Evolutionary conservation across 306 rosid genomes (phyloP).

Genomic region (Gleditsia sinensis): DNA sequence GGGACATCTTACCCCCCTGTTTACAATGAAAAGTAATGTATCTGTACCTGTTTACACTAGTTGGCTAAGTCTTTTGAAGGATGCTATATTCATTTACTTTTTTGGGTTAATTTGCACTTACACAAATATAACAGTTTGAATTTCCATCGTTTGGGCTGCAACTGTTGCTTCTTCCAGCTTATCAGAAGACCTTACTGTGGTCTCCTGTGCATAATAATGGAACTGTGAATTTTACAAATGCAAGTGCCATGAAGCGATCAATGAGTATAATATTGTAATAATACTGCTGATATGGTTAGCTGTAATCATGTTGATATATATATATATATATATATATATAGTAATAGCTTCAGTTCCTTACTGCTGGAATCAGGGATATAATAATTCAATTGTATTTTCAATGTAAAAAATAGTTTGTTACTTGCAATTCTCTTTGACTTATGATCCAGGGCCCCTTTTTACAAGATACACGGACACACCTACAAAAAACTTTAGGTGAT

Average conservation of each 20-base stretch:
- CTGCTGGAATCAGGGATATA: too few species aligned
- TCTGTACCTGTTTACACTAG: background rate
- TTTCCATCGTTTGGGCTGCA: background rate
- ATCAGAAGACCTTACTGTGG: too few species aligned
- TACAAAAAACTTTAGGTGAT: slow-evolving; percentile 76
- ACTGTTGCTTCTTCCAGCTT: too few species aligned
- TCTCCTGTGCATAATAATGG: background rate
- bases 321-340: too few species aligned
- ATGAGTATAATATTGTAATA: background rate
- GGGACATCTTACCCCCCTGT: background rate
- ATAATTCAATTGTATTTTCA: background rate
- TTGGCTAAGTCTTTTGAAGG: background rate
- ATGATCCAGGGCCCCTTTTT: slow-evolving; percentile 67
- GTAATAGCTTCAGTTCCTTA: background rate
- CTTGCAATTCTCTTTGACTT: slow-evolving; percentile 22
- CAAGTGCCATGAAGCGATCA: background rate
- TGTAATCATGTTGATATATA: too few species aligned
- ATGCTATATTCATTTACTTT: too few species aligned
- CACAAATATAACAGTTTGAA: background rate
- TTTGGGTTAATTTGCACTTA: too few species aligned
- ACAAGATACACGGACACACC: slow-evolving; percentile 50
- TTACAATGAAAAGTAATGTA: background rate
- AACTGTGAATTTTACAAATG: too few species aligned
- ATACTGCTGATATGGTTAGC: background rate
- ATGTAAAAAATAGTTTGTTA: background rate